A percentile compares a stretch with the other conserved stretches of the same genome.
phyloP scores from a whole-genome alignment of 2,329 filamentous ascomycete species.

The Lasiodiplodia gonubiensis region DNA sequence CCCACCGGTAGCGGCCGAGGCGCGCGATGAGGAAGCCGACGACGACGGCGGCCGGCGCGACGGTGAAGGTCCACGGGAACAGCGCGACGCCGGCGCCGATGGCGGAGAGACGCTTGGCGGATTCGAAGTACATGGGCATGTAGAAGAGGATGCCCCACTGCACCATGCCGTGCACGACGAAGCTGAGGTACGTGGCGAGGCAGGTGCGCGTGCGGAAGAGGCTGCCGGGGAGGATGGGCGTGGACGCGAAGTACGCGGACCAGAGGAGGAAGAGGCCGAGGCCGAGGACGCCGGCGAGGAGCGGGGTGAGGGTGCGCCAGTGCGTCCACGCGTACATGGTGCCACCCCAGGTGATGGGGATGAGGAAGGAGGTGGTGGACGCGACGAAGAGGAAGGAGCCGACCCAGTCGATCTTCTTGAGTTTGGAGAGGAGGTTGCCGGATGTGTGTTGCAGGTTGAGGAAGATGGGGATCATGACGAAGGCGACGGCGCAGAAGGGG shows the following conservation, averaged over 20 bases:
- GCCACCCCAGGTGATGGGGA: slow-evolving; percentile 60
- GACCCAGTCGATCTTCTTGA: slow-evolving; percentile 63
- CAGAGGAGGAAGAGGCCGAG: slow-evolving; percentile 34
- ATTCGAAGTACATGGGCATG: slow-evolving; percentile 42
- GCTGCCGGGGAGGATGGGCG: slow-evolving; percentile 39
- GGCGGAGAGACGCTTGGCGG: slow-evolving; percentile 34
- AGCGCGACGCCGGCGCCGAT: slow-evolving; percentile 37
- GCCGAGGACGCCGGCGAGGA: slow-evolving; percentile 34
- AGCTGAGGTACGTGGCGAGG: slow-evolving; percentile 39
- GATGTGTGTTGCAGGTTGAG: slow-evolving; percentile 40
- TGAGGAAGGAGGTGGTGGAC: slow-evolving; percentile 60
- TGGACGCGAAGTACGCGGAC: slow-evolving; percentile 33
- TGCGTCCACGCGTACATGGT: slow-evolving; percentile 34
- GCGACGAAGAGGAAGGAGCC: slow-evolving; percentile 64
- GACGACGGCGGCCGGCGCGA: slow-evolving; percentile 35
- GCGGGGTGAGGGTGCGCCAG: slow-evolving; percentile 34
- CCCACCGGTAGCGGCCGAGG: slow-evolving; percentile 36
- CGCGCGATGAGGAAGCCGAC: slow-evolving; percentile 36
- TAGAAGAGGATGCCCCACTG: slow-evolving; percentile 38
- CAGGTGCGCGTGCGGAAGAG: slow-evolving; percentile 41
- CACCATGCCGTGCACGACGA: slow-evolving; percentile 40
- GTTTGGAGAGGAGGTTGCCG: slow-evolving; percentile 50
- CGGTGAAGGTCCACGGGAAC: slow-evolving; percentile 41
- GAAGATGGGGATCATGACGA: slow-evolving; percentile 50
- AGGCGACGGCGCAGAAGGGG: slow-evolving; percentile 42